Conservation (phyloP, 192 early-diverging fungal genomes). For the Dimargaris cristalligena region DNA sequence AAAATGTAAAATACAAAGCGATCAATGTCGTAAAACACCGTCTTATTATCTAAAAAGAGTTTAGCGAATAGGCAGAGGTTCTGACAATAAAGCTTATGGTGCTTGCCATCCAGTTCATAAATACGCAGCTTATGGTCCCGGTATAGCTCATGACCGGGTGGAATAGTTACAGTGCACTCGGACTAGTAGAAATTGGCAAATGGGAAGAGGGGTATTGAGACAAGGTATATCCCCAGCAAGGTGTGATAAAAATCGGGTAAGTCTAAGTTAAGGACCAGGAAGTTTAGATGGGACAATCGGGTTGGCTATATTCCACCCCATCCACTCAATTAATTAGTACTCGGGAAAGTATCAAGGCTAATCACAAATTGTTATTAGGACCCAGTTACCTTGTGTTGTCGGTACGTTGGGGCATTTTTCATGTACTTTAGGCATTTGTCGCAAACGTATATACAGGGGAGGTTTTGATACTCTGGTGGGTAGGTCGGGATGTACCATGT, state of each 20-base stretch:
- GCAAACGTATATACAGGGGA: slow-evolving; percentile 65
- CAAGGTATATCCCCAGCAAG: background rate
- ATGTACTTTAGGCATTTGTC: slow-evolving; percentile 92
- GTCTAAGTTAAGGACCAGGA: background rate
- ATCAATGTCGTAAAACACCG: slow-evolving; percentile 85
- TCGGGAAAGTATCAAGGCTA: too few species aligned
- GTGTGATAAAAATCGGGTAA: background rate
- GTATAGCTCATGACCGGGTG: slow-evolving; percentile 74
- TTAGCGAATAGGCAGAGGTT: slow-evolving; percentile 87
- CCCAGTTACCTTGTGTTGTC: slow-evolving; percentile 51
- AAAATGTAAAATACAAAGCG: slow-evolving; percentile 90
- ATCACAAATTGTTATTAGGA: too few species aligned
- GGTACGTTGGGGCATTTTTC: slow-evolving; percentile 44
- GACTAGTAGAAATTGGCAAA: slow-evolving; percentile 16
- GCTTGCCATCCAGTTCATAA: slow-evolving; percentile 79
- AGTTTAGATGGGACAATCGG: slow-evolving; percentile 4
- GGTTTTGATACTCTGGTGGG: slow-evolving; percentile 67
- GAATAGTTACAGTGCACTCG: slow-evolving; percentile 37
- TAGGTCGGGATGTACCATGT: slow-evolving; percentile 94
- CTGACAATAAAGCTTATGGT: slow-evolving; percentile 85
- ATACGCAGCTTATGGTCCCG: slow-evolving; percentile 43
- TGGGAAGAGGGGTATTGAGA: slow-evolving; percentile 5
- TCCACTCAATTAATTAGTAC: too few species aligned
- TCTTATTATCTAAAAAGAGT: slow-evolving; percentile 93
- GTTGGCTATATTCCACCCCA: too few species aligned